Evolutionary conservation across 1,139 yeast genomes (phyloP).

Genomic region (Trichomonascaceae sp.): DNA sequence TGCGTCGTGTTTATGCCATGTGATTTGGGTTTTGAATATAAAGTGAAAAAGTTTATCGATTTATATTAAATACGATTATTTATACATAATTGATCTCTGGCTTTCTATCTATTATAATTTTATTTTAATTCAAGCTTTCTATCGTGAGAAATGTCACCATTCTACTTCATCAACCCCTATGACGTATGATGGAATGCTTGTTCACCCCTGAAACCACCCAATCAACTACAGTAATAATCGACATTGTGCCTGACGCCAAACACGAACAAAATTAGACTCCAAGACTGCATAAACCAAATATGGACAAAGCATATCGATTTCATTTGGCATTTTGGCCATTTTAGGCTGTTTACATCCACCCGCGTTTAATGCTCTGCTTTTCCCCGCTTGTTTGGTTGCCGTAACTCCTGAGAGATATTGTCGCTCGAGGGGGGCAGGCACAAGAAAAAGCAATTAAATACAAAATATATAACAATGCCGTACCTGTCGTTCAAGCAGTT

Average conservation of each 20-base stretch:
- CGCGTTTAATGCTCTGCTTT: background rate
- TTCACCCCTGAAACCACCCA: background rate
- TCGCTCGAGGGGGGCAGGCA: background rate
- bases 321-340: background rate
- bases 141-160: background rate
- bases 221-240: background rate
- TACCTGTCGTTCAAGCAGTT: background rate
- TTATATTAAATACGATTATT: background rate
- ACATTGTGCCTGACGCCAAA: background rate
- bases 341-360: background rate
- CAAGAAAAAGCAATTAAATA: background rate
- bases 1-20: background rate
- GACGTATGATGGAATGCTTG: background rate
- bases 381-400: background rate
- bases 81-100: background rate
- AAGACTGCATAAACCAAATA: background rate
- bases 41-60: background rate
- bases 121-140: background rate
- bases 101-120: background rate
- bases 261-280: background rate
- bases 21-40: no score
- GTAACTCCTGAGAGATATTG: background rate
- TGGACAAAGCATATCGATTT: background rate
- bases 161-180: background rate
- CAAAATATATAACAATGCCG: background rate